Base-by-base conservation (phyloP, 352 stramenopile species). In the Phytophthora citrophthora region DNA sequence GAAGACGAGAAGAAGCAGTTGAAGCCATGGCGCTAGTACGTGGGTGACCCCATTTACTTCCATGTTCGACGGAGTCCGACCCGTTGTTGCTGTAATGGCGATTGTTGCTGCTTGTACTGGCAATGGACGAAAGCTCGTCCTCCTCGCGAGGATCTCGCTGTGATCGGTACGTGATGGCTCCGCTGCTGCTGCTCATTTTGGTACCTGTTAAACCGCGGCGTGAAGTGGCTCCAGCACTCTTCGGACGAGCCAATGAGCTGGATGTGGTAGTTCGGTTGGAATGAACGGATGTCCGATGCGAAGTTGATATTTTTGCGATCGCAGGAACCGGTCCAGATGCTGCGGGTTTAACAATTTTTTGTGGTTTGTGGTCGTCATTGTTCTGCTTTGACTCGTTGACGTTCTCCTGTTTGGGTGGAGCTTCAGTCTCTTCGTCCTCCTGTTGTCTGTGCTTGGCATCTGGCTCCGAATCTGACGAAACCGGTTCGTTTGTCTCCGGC, bases 11-110 rank as follows among this genome's bases (percentile, higher is more conserved):
- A 29, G 72, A 77, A 44, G 68, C 44, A 23, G 64, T 65, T 0
- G 65, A 65, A 10, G 67, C 61, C 27, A 70, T 70, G 1, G 66
- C 58, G 6, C 64, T 59, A 0, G 61, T 48, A 12, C 79, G 77
- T 16, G 73, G 38, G 36, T 88, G 81, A 4, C 78, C 79, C 81
- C 79, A 89, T 34, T 82, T 83, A 15, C 81, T 77, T 9, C 60
- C 54, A 15, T 71, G 61, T 1, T 81, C 62, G 34, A 72, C 23
- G 4, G 60, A 74, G n/a, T 69, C 50, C 4, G 23, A 70, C 5
- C 64, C 54, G n/a, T 75, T 64, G 24, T 81, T 81, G 48, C 79
- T 87, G 65, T 74, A 83, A 31, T 67, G 67, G 11, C 56, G 71
- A 16, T 70, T 80, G 16, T 68, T 74, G 40, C 65, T 75, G 23